phyloP scores from a whole-genome alignment of 208 protist genomes.

The Trypanosoma grayi region DNA sequence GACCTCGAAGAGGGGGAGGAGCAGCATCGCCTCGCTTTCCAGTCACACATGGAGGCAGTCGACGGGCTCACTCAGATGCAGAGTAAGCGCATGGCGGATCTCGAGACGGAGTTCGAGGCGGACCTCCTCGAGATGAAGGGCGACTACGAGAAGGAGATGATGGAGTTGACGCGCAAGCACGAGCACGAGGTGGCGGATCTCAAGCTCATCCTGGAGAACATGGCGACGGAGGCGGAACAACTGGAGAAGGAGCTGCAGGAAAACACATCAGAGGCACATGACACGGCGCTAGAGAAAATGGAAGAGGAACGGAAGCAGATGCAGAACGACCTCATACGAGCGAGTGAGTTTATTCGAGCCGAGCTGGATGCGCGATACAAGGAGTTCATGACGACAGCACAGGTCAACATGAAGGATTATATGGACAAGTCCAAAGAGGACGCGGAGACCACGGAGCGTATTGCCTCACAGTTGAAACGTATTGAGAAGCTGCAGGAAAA shows the following conservation, averaged over 20 bases:
- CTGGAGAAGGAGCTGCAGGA: slow-evolving; percentile 89
- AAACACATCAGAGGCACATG: slow-evolving; percentile 80
- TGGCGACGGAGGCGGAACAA: slow-evolving; percentile 82
- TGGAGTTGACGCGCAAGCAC: slow-evolving; percentile 83
- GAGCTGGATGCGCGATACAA: slow-evolving; percentile 88
- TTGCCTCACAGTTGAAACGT: slow-evolving; percentile 88
- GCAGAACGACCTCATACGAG: slow-evolving; percentile 70
- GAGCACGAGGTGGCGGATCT: slow-evolving; percentile 77
- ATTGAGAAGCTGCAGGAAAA: slow-evolving; percentile 94
- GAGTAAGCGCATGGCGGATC: slow-evolving; percentile 55
- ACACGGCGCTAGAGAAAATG: slow-evolving; percentile 91
- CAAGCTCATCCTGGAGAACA: slow-evolving; percentile 89
- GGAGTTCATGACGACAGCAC: slow-evolving; percentile 89
- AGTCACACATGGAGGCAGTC: slow-evolving; percentile 89
- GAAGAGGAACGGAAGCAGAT: slow-evolving; percentile 91
- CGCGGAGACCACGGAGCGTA: slow-evolving; percentile 87
- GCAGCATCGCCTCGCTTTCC: slow-evolving; percentile 90
- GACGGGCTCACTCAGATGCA: slow-evolving; percentile 92
- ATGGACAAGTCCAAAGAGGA: slow-evolving; percentile 95
- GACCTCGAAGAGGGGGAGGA: slow-evolving; percentile 93
- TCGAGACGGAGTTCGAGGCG: slow-evolving; percentile 90
- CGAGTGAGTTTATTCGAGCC: slow-evolving; percentile 60
- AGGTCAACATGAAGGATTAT: slow-evolving; percentile 95
- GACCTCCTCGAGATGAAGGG: slow-evolving; percentile 88
- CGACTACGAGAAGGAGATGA: slow-evolving; percentile 92